Evolutionary conservation across 345 rosid genomes (phyloP).

Genomic region (Salix brachista): DNA sequence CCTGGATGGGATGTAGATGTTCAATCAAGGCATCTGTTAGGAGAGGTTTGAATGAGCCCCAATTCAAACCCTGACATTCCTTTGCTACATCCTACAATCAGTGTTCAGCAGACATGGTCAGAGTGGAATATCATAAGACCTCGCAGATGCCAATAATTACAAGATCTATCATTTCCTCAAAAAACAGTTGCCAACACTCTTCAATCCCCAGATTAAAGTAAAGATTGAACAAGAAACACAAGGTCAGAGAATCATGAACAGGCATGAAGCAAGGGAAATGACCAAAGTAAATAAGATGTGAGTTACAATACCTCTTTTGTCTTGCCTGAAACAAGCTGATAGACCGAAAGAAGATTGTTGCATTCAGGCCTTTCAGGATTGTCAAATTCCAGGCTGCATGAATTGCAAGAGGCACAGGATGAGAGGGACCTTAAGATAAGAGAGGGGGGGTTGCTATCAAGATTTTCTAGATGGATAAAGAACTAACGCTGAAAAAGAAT

Average conservation of each 20-base stretch:
- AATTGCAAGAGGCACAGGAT: conserved; percentile 12
- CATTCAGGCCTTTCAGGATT: conserved; percentile 94
- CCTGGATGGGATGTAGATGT: conserved; percentile 91
- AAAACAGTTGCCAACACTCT: background rate
- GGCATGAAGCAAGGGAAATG: background rate
- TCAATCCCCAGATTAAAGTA: background rate
- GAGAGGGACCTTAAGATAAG: background rate
- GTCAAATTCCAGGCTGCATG: conserved; percentile 73
- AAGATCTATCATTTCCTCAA: conserved; percentile 4
- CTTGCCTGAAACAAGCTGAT: conserved; percentile 78
- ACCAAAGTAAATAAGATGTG: conserved; percentile 1
- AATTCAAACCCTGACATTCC: conserved; percentile 77
- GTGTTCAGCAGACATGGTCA: background rate
- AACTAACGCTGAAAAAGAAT: conserved; percentile 62
- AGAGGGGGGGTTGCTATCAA: background rate
- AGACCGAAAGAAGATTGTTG: conserved; percentile 80
- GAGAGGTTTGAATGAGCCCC: conserved; percentile 74
- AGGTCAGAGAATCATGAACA: background rate
- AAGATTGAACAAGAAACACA: background rate
- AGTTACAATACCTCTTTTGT: conserved; percentile 60
- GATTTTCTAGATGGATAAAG: conserved; percentile 6
- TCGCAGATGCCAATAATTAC: background rate
- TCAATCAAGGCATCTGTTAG: conserved; percentile 72
- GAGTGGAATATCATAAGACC: conserved; percentile 6
- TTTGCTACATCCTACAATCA: conserved; percentile 59